phyloP scores from a whole-genome alignment of 805 yeast species.

The Myxozyma mucilagina region DNA sequence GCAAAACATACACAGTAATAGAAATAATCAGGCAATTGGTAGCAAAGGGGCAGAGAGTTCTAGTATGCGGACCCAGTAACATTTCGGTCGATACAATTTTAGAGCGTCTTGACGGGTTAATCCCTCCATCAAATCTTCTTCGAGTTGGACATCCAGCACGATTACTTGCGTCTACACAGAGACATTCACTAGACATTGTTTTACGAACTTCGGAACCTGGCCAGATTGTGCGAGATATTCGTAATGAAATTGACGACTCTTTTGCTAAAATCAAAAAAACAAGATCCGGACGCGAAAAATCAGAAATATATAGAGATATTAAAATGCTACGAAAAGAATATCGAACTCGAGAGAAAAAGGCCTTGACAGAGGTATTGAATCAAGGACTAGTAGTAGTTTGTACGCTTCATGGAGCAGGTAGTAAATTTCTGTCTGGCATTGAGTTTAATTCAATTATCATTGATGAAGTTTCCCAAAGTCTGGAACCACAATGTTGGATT shows the following conservation, averaged over 20 bases:
- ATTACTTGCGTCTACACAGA: slow-evolving; percentile 57
- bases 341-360: slow-evolving; percentile 61
- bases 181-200: slow-evolving; percentile 75
- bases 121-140: slow-evolving; percentile 54
- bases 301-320: slow-evolving; percentile 66
- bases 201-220: slow-evolving; percentile 61
- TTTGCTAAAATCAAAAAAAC: slow-evolving; percentile 61
- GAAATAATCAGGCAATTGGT: slow-evolving; percentile 77
- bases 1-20: slow-evolving; percentile 80
- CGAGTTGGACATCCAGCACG: slow-evolving; percentile 95
- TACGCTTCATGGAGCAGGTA: slow-evolving; percentile 75
- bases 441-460: slow-evolving; percentile 77
- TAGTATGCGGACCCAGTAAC: slow-evolving; percentile 94
- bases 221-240: slow-evolving; percentile 63
- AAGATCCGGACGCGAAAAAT: slow-evolving; percentile 63
- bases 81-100: slow-evolving; percentile 82
- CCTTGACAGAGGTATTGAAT: slow-evolving; percentile 57
- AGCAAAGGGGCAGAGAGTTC: slow-evolving; percentile 55
- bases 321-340: slow-evolving; percentile 71
- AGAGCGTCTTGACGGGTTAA: slow-evolving; percentile 60
- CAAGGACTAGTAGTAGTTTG: slow-evolving; percentile 70
- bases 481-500: slow-evolving; percentile 97
- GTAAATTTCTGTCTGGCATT: slow-evolving; percentile 41
- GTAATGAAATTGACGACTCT: slow-evolving; percentile 61
- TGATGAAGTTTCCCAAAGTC: slow-evolving; percentile 92